Evolutionary conservation across 768 basidiomycete genomes (phyloP).

Genomic region (Lentinula sp.): DNA sequence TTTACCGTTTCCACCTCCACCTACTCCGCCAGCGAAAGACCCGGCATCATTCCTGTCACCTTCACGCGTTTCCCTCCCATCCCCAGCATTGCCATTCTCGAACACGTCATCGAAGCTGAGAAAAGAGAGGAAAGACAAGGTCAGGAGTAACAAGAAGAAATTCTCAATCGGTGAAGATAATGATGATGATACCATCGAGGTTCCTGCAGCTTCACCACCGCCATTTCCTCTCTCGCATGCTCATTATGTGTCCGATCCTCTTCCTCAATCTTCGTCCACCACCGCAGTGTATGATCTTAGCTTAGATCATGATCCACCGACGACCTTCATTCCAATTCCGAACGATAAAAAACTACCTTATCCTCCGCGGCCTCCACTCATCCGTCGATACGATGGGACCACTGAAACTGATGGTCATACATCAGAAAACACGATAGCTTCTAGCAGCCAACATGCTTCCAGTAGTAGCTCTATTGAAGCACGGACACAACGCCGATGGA

Average conservation of each 20-base stretch:
- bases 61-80: not conserved
- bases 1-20: not conserved
- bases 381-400: not conserved
- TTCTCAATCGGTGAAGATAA: not conserved
- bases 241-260: not conserved
- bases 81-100: not conserved
- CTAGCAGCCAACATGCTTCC: not conserved
- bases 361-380: not conserved
- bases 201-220: not conserved
- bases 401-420: not conserved
- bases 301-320: not conserved
- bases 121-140: not conserved
- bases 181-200: not conserved
- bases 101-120: not conserved
- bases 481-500: slow-evolving; percentile 23
- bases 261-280: not conserved
- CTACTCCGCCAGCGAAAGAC: not conserved
- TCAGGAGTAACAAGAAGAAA: not conserved
- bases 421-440: not conserved
- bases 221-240: not conserved
- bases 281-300: not conserved
- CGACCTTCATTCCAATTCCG: no score
- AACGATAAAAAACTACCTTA: not conserved
- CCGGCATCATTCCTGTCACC: not conserved
- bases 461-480: not conserved